Evolutionary conservation across 495 filamentous ascomycete genomes (phyloP), one percentile per base, ranked within the genome.

Genomic region (Terfezia boudieri): DNA sequence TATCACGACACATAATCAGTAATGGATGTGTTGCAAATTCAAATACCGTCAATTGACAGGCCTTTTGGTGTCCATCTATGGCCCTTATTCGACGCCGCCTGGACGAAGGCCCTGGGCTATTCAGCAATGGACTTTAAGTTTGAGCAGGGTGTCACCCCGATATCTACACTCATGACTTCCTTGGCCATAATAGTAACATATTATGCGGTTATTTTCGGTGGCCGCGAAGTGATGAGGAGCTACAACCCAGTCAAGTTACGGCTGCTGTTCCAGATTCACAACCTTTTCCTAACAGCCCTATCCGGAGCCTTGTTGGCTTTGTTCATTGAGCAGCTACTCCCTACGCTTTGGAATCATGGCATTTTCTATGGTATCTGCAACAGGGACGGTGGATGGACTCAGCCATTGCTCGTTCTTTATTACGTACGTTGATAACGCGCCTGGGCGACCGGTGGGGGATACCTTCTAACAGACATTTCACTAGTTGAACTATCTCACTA

Each of bases 61-160:
- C 90, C 90, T 11, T 95, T 98, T 66, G 90, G 88, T 64, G 73
- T 95, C 57, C 71, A 83, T 48, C 69, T 96, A 69, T 98, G 90
- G 90, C 89, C 90, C 56, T 76, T 90, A 70, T 98, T 96, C 76
- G 81, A 80, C 71, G 78, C 84, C 70, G 79, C 74, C 62, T 95
- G 81, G 69, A 78, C 81, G 66, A 64, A 68, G 37, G 75, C 84
- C 50, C 74, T 73, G 53, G 89, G 88, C 58, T 83, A 79, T 65
- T 73, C 76, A 52, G 77, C 83, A 52, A 74, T 82, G 51, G 77
- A 84, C 56, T 83, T 86, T 64, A 69, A 71, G 52, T 84, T 87
- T 69, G 67, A 71, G 57, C 70, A 76, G n/a, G 79, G 77, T 58
- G 66, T 69, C 56, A 85, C 79, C 32, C 80, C 80, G 55, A 75